Conservation (phyloP, 2,329 filamentous ascomycete species). For the Calonectria henricotiae region DNA sequence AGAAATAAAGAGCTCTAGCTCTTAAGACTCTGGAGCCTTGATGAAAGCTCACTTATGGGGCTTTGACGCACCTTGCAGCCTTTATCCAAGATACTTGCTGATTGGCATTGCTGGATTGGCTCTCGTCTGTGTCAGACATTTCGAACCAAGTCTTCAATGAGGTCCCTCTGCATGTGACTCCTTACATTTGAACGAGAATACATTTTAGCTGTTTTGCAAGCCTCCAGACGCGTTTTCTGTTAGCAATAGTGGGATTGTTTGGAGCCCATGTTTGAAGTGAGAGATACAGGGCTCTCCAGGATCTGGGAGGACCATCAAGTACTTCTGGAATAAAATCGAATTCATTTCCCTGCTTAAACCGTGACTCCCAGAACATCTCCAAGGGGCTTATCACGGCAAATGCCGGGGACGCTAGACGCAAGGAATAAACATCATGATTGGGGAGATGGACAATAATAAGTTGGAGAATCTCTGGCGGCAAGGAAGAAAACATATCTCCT, state of each 20-base stretch:
- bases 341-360: conserved; percentile 33
- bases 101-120: not conserved
- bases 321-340: conserved; percentile 37
- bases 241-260: conserved; percentile 28
- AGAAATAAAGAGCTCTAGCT: conserved; percentile 15
- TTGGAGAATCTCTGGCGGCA: conserved; percentile 41
- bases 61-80: conserved; percentile 23
- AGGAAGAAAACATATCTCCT: conserved; percentile 31
- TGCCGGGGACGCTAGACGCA: conserved; percentile 38
- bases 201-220: conserved; percentile 19
- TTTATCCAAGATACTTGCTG: conserved; percentile 7
- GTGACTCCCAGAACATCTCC: conserved; percentile 42
- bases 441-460: conserved; percentile 28
- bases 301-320: conserved; percentile 20
- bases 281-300: conserved; percentile 33
- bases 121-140: not conserved
- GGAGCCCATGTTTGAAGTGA: conserved; percentile 23
- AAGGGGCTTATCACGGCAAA: conserved; percentile 32
- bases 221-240: conserved; percentile 36
- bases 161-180: conserved; percentile 26
- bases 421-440: conserved; percentile 29
- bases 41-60: conserved; percentile 2
- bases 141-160: conserved; percentile 35
- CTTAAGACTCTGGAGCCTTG: conserved; percentile 29
- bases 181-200: conserved; percentile 30